phyloP scores from a whole-genome alignment of 2,329 filamentous ascomycete genomes.

The Aspergillus sp. region DNA sequence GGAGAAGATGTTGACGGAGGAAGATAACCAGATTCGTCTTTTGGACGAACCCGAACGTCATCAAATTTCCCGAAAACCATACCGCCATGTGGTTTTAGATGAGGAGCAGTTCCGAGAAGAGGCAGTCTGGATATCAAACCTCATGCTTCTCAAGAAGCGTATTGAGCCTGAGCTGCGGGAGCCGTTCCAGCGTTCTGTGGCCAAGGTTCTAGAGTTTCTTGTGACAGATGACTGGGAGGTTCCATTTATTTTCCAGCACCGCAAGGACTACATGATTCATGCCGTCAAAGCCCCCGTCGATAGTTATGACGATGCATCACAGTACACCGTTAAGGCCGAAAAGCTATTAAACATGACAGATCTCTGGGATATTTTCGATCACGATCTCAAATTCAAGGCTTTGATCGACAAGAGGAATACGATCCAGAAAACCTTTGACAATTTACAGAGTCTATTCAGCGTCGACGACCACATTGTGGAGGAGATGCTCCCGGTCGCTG shows the following conservation, averaged over 20 bases:
- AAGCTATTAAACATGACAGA: constrained; percentile 90
- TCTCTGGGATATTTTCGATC: constrained; percentile 89
- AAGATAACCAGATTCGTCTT: constrained; percentile 85
- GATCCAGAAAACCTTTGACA: constrained; percentile 73
- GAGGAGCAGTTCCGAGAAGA: constrained; percentile 88
- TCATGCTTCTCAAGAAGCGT: constrained; percentile 84
- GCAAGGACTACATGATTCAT: constrained; percentile 95
- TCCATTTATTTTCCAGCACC: constrained; percentile 95
- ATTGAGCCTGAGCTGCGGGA: constrained; percentile 66
- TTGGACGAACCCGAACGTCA: constrained; percentile 91
- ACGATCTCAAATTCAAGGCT: constrained; percentile 92
- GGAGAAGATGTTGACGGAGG: constrained; percentile 92
- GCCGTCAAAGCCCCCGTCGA: constrained; percentile 65
- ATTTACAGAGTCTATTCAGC: constrained; percentile 61
- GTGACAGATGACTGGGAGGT: constrained; percentile 92
- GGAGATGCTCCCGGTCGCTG: constrained; percentile 72
- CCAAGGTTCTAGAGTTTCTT: constrained; percentile 91
- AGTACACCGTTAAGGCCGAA: constrained; percentile 72
- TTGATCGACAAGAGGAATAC: constrained; percentile 87
- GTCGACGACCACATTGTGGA: constrained; percentile 72
- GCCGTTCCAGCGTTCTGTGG: constrained; percentile 82
- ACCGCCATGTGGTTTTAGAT: constrained; percentile 74
- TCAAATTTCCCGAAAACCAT: constrained; percentile 84
- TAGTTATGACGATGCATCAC: constrained; percentile 60
- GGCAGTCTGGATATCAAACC: constrained; percentile 82